A percentile compares a stretch with the other conserved stretches of the same genome.
These are phyloP conservation scores for Aschersonia sp. DNA, from an alignment of 2,329 filamentous ascomycete genomes.

Conservation along the genomic window DNA sequence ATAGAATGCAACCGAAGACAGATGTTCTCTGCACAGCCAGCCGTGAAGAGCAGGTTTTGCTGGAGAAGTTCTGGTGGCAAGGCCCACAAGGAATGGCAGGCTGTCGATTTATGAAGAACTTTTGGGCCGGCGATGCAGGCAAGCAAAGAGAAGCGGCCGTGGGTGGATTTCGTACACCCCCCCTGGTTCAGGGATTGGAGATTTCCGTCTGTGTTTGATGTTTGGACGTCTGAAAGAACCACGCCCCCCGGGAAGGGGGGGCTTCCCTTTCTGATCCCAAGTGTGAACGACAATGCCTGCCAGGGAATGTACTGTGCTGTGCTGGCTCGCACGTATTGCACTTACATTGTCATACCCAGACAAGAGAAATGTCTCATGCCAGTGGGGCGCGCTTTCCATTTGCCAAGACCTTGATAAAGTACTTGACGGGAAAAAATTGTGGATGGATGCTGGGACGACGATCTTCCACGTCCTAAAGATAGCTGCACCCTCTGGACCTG, in stretches of 20 bases:
- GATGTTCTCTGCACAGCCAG: constrained; percentile 1
- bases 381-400: not conserved
- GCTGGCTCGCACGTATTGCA: not conserved
- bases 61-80: not conserved
- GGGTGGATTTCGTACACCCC: not conserved
- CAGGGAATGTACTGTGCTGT: not conserved
- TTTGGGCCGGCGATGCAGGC: not conserved
- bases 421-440: not conserved
- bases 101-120: not conserved
- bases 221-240: not conserved
- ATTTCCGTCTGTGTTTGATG: not conserved
- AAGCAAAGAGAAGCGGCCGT: not conserved
- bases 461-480: not conserved
- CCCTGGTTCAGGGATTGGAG: not conserved
- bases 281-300: not conserved
- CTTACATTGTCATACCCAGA: not conserved
- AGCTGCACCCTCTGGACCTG: not conserved
- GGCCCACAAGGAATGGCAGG: constrained; percentile 1
- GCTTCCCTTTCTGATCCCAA: not conserved
- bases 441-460: not conserved
- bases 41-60: constrained; percentile 1
- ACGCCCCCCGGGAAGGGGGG: not conserved
- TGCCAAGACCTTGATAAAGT: constrained; percentile 1
- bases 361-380: constrained; percentile 1
- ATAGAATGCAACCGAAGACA: not conserved